Base-by-base conservation (phyloP, 2,329 filamentous ascomycete genomes). In the Didymellaceae sp. region DNA sequence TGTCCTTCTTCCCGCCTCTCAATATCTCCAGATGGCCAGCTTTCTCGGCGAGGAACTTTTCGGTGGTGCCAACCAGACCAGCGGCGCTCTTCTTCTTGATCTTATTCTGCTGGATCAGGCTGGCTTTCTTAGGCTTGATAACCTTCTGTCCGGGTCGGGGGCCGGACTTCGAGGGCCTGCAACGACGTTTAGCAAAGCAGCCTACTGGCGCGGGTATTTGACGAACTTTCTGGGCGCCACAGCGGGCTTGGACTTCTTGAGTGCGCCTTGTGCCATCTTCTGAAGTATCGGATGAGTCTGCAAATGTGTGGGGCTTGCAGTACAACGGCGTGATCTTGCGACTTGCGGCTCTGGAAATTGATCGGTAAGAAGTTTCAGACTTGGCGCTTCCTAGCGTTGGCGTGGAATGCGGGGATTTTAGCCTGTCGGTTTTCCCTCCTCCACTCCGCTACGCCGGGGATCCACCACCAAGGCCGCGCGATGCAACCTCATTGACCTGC, bases 21-120 rank as follows among this genome's bases (percentile, higher is more conserved):
- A 90, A 70, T 64, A 90, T 66, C 71, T 90, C 87, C 65, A 90
- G 65, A 78, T 90, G 87, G 11, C 87, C 87, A 5, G 86, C 87
- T 63, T 83, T 83, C 54, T 84, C 77, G 10, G 86, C 87, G 8
- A 90, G 77, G 55, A 79, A 81, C 54, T 82, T 81, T 66, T 90
- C 87, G n/a, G 87, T 90, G 74, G 84, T 78, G 0, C 80, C 81
- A 3, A 81, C 82, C 31, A 90, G 72, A 0, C 86, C 86, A 0
- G 82, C 76, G 1, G 84, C 80, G 55, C 84, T 78, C 80, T 88
- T 87, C 81, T 81, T 88, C 43, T 81, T 84, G 68, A 88, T 78
- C 63, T 85, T 84, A 57, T 83, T 76, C 66, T 85, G 80, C 66
- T 80, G 79, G 30, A 86, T 78, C 43, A 89, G 73, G 2, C 75